phyloP scores from a whole-genome alignment of 768 basidiomycete species.

The Boletus eberwhitei region DNA sequence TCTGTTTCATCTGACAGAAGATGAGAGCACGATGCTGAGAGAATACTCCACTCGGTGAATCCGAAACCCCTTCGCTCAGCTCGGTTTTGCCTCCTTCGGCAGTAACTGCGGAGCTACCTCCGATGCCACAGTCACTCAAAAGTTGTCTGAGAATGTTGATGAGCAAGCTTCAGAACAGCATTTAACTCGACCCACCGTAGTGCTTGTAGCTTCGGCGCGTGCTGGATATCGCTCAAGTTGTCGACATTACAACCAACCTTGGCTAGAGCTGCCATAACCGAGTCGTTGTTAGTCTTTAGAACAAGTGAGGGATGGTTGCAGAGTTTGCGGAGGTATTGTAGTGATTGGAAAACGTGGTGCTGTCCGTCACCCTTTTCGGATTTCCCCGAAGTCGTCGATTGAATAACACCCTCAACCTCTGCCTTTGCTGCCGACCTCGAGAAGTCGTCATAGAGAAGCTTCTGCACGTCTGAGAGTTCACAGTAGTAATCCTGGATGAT shows the following conservation, averaged over 20 bases:
- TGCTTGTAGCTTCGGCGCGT: conserved; percentile 93
- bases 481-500: conserved; percentile 99
- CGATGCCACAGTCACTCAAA: conserved; percentile 91
- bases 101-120: conserved; percentile 40
- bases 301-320: conserved; percentile 97
- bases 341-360: conserved; percentile 92
- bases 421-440: conserved; percentile 69
- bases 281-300: conserved; percentile 65
- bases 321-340: conserved; percentile 95
- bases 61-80: conserved; percentile 55
- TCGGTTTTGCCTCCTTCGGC: conserved; percentile 67
- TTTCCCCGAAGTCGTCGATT: conserved; percentile 35
- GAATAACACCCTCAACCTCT: conserved; percentile 63
- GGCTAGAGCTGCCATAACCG: conserved; percentile 53
- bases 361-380: conserved; percentile 48
- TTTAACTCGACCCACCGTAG: conserved; percentile 57
- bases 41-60: conserved; percentile 49
- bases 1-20: conserved; percentile 99
- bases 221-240: conserved; percentile 73
- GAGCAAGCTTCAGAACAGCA: neutral
- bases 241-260: conserved; percentile 46
- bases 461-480: conserved; percentile 93
- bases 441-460: conserved; percentile 92
- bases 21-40: conserved; percentile 98
- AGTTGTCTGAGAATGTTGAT: conserved; percentile 65